phyloP scores from a whole-genome alignment of 2,329 filamentous ascomycete genomes.

The Lecanosticta acicola region DNA sequence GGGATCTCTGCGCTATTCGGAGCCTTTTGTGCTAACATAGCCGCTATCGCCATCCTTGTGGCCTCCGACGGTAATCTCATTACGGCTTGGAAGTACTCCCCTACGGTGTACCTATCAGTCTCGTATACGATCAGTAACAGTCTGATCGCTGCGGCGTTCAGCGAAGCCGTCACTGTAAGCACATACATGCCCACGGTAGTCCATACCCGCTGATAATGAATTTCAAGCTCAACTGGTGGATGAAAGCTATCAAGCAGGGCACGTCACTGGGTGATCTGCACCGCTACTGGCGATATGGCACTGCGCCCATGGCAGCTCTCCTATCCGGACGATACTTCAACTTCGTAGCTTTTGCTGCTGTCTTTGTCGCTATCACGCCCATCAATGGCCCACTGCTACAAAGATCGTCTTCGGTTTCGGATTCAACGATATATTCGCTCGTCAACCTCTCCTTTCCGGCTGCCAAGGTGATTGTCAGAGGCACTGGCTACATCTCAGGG shows the following conservation, averaged over 20 bases:
- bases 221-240: constrained; percentile 8
- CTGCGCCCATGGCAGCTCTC: constrained; percentile 1
- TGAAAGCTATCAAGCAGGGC: constrained; percentile 4
- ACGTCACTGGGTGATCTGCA: constrained; percentile 7
- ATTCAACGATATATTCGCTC: not conserved
- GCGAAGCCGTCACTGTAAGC: constrained; percentile 3
- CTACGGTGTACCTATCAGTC: constrained; percentile 6
- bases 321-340: constrained; percentile 5
- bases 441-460: constrained; percentile 1
- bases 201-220: not conserved
- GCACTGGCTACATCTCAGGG: constrained; percentile 5
- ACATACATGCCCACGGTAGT: no score
- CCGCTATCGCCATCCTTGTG: constrained; percentile 7
- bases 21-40: not conserved
- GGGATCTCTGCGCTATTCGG: not conserved
- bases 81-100: constrained; percentile 3
- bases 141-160: constrained; percentile 3
- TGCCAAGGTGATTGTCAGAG: not conserved
- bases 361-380: constrained; percentile 8
- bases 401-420: constrained; percentile 1
- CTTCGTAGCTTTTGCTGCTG: constrained; percentile 8
- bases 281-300: constrained; percentile 3
- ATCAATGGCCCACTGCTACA: constrained; percentile 10
- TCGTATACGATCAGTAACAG: constrained; percentile 5
- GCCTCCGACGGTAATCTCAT: constrained; percentile 1